phyloP scores from a whole-genome alignment of 1,284 basidiomycete genomes.

The Leccinum subspadiceum region DNA sequence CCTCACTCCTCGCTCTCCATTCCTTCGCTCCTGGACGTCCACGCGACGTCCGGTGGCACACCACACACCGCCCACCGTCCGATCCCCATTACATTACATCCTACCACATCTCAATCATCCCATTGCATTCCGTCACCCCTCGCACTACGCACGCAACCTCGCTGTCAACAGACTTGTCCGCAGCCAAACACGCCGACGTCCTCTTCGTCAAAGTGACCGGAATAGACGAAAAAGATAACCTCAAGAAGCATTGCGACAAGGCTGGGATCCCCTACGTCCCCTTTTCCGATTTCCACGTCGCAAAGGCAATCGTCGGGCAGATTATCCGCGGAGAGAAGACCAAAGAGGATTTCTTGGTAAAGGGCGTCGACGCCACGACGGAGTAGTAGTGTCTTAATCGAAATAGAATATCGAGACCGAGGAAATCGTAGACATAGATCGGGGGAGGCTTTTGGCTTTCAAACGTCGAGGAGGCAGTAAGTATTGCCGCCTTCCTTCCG shows the following conservation, averaged over 20 bases:
- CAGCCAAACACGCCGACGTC: conserved; percentile 85
- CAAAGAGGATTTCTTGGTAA: conserved; percentile 24
- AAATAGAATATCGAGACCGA: background rate
- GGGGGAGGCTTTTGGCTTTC: background rate
- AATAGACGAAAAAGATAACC: conserved; percentile 76
- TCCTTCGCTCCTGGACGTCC: background rate
- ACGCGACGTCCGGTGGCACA: background rate
- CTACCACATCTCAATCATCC: background rate
- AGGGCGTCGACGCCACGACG: background rate
- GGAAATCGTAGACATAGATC: background rate
- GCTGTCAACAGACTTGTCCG: conserved; percentile 71
- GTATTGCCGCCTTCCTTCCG: background rate
- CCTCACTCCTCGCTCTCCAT: background rate
- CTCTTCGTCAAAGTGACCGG: conserved; percentile 86
- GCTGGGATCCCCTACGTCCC: conserved; percentile 68
- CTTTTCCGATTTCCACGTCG: conserved; percentile 57
- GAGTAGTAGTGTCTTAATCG: background rate
- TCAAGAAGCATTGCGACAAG: conserved; percentile 73
- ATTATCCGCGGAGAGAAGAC: conserved; percentile 24
- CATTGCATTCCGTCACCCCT: background rate
- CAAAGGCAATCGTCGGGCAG: conserved; percentile 22
- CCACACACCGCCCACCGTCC: background rate
- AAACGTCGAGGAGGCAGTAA: background rate
- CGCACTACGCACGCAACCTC: background rate
- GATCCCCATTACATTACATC: background rate